Base-by-base conservation (phyloP, 495 filamentous ascomycete genomes). In the Cenococcum geophilum region DNA sequence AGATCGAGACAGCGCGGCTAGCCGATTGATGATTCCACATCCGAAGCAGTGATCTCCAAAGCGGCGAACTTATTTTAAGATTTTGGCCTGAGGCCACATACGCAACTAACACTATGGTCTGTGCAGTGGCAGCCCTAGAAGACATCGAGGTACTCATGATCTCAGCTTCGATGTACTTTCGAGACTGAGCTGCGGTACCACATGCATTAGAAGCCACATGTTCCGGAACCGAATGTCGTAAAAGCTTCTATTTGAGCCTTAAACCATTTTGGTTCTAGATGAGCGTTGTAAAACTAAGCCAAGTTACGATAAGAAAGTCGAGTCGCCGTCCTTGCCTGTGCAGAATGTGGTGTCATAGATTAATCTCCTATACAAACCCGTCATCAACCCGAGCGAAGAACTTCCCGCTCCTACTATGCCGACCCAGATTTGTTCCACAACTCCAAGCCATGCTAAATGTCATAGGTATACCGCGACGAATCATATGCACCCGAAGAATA, bases 401-500 rank as follows among this genome's bases (percentile, higher is more conserved):
- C n/a, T 36, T 59, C 18, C 43, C 57, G 4, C 49, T 23, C 45
- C 32, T 22, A 54, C 23, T 9, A 51, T 12, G 16, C 52, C 22
- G 6, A 11, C 18, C 8, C 20, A 34, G 25, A 0, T 34, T 20
- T 20, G 18, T 18, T 10, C 57, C 55, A 25, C 49, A 64, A 64
- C 61, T 64, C 61, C 61, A 59, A 32, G 50, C 59, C 56, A 59
- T 64, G 57, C 61, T 55, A 55, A 55, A 50, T 55, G 6, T 23
- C 55, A n/a, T 23, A 59, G 61, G 61, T 64, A 64, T 64, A 55
- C 20, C 43, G 50, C 56, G 16, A 21, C 48, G 61, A 64, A 64
- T 56, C 48, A 59, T 64, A 64, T 48, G 55, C 23, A 25, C 52
- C 60, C 27, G 36, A 59, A 59, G 53, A 59, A 49, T 59, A 36